Evolutionary conservation across 176 grass and related monocot genomes (phyloP), one percentile per base, ranked within the genome.

Genomic region (Poa annua): DNA sequence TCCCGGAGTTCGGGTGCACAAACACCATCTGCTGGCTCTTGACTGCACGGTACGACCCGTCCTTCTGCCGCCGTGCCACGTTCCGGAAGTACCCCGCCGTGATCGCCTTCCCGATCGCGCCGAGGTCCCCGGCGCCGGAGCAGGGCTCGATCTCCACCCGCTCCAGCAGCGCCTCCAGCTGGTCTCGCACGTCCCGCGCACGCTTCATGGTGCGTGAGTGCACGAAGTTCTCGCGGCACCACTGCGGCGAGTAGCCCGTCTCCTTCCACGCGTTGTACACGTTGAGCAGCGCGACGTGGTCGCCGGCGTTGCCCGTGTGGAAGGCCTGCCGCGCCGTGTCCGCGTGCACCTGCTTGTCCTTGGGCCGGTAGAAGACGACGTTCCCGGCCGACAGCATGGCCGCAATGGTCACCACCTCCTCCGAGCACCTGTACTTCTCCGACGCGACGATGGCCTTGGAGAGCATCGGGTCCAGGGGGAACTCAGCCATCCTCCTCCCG

Each of bases 151-250:
- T 82, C 77, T 94, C 86, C 81, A 94, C 78, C 68, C 89, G 90
- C 42, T 85, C 71, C 41, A 94, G 79, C n/a, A 94, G 81, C 48
- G 62, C 60, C 34, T 50, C 76, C 33, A 94, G 86, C 86, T 94
- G 89, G 66, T 91, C 81, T 41, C 86, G 78, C 19, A 94, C 81
- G 73, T 91, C 84, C 42, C 86, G 56, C 4, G 92, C 83, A 36
- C 80, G 60, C 66, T 77, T 80, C 75, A 94, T 83, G 19, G 76
- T 80, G 80, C 86, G 87, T 35, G 64, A 3, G 52, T 94, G 78
- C 66, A 94, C 73, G 82, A 88, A 94, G 76, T 88, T 88, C n/a
- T 94, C 92, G 8, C 56, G 59, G 72, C 88, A 94, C 92, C 88
- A 94, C 51, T 89, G 85, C 47, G 91, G 3, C 54, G 59, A 86